phyloP scores from a whole-genome alignment of 2,329 filamentous ascomycete genomes.

The Apiospora arundinis region DNA sequence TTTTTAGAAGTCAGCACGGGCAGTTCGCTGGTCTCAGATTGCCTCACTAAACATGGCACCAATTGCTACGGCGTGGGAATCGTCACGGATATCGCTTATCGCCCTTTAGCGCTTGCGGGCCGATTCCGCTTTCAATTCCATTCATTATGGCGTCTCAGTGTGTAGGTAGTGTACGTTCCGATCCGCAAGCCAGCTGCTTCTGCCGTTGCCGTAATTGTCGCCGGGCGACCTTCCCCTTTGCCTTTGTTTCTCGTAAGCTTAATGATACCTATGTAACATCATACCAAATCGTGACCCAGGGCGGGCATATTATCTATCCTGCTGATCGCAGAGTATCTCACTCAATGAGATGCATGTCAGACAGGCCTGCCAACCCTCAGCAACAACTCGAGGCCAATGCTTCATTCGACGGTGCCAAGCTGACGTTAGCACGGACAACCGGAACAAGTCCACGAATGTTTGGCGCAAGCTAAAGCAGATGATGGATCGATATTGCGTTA shows the following conservation, averaged over 20 bases:
- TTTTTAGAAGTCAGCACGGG: not conserved
- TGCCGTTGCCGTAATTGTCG: not conserved
- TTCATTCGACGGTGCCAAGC: not conserved
- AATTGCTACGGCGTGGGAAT: not conserved
- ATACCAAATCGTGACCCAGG: not conserved
- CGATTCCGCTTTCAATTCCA: constrained; percentile 9
- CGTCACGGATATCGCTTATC: constrained; percentile 12
- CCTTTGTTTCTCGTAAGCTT: not conserved
- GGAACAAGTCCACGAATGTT: not conserved
- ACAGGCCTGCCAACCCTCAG: not conserved
- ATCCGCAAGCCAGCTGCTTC: not conserved
- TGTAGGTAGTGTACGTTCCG: not conserved
- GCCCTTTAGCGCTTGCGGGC: constrained; percentile 8
- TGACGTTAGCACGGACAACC: constrained; percentile 4
- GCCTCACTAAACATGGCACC: constrained; percentile 1
- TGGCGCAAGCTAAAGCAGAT: not conserved
- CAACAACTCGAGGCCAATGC: not conserved
- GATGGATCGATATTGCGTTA: not conserved
- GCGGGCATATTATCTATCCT: not conserved
- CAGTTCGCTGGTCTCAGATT: not conserved
- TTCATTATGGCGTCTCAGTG: not conserved
- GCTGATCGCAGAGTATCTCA: not conserved
- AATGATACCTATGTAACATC: not conserved
- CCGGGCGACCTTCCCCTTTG: not conserved
- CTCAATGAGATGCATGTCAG: not conserved